These are phyloP conservation scores for Penicillium odoratum DNA, from an alignment of 495 filamentous ascomycete species.

Conservation along the genomic window DNA sequence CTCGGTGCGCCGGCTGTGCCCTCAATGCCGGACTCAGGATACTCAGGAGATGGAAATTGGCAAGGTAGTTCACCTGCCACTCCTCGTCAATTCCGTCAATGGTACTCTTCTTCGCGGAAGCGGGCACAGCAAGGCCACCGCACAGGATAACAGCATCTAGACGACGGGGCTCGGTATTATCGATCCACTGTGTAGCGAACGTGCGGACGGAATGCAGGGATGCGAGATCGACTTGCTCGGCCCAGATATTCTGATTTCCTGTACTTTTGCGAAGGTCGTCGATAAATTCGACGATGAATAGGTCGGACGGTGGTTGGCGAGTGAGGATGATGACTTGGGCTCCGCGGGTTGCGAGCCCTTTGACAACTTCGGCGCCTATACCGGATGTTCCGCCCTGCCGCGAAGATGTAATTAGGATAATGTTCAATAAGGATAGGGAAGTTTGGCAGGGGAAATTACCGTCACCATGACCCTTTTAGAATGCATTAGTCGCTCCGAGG, in stretches of 20 bases:
- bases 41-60: slow-evolving; percentile 91
- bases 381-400: slow-evolving; percentile 86
- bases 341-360: slow-evolving; percentile 75
- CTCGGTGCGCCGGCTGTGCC: slow-evolving; percentile 88
- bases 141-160: slow-evolving; percentile 92
- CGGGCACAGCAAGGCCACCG: slow-evolving; percentile 66
- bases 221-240: slow-evolving; percentile 88
- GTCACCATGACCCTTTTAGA: slow-evolving; percentile 92
- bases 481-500: slow-evolving; percentile 83
- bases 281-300: slow-evolving; percentile 90
- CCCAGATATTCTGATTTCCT: slow-evolving; percentile 88
- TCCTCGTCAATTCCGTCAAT: slow-evolving; percentile 80
- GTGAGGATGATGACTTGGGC: slow-evolving; percentile 91
- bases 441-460: slow-evolving; percentile 37
- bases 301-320: slow-evolving; percentile 72
- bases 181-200: slow-evolving; percentile 99
- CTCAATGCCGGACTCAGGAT: slow-evolving; percentile 85
- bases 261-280: slow-evolving; percentile 78
- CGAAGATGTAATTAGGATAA: slow-evolving; percentile 8
- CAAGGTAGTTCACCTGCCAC: slow-evolving; percentile 93
- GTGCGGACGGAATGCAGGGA: slow-evolving; percentile 83
- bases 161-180: slow-evolving; percentile 88
- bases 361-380: slow-evolving; percentile 75
- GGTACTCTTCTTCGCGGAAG: slow-evolving; percentile 54
- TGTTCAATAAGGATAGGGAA: neutral